These are phyloP conservation scores for Leccinum subrobustum DNA, from an alignment of 1,284 basidiomycete genomes.

Conservation along the genomic window DNA sequence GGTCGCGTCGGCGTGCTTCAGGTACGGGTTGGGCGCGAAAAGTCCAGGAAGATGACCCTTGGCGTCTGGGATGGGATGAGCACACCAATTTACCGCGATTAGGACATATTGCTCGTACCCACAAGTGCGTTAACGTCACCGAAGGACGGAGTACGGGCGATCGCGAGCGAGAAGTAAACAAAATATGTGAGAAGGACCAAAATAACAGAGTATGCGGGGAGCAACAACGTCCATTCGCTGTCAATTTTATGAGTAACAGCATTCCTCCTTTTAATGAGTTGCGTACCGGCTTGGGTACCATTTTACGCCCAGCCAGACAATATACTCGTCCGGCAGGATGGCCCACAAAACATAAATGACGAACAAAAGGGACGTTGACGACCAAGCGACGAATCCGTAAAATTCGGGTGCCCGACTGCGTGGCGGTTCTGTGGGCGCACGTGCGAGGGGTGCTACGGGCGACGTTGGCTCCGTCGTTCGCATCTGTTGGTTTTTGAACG, in stretches of 20 bases:
- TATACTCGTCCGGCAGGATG: slow-evolving; percentile 53
- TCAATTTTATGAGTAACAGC: slow-evolving; percentile 1
- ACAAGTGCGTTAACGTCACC: slow-evolving; percentile 63
- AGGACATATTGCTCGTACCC: slow-evolving; percentile 41
- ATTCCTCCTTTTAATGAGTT: background rate
- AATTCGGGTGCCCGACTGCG: slow-evolving; percentile 75
- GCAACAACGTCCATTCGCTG: slow-evolving; percentile 80
- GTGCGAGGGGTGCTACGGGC: slow-evolving; percentile 52
- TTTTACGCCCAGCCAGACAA: slow-evolving; percentile 62
- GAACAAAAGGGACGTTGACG: slow-evolving; percentile 73
- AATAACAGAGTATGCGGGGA: slow-evolving; percentile 81
- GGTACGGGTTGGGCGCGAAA: slow-evolving; percentile 44
- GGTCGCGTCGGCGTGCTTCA: slow-evolving; percentile 43
- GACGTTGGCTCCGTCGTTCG: slow-evolving; percentile 41
- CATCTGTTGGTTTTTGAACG: background rate
- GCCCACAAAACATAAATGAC: slow-evolving; percentile 71
- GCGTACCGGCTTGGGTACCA: slow-evolving; percentile 88
- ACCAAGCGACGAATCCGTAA: slow-evolving; percentile 85
- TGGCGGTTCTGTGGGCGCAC: slow-evolving; percentile 44
- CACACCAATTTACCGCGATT: slow-evolving; percentile 13
- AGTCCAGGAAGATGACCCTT: slow-evolving; percentile 47
- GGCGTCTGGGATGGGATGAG: slow-evolving; percentile 44
- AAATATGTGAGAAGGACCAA: slow-evolving; percentile 76
- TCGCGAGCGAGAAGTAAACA: slow-evolving; percentile 72
- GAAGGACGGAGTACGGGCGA: slow-evolving; percentile 71